A percentile compares a stretch with the other conserved stretches of the same genome.
Conservation (phyloP, 1,284 basidiomycete genomes). For the Butyriboletus appendiculatus region DNA sequence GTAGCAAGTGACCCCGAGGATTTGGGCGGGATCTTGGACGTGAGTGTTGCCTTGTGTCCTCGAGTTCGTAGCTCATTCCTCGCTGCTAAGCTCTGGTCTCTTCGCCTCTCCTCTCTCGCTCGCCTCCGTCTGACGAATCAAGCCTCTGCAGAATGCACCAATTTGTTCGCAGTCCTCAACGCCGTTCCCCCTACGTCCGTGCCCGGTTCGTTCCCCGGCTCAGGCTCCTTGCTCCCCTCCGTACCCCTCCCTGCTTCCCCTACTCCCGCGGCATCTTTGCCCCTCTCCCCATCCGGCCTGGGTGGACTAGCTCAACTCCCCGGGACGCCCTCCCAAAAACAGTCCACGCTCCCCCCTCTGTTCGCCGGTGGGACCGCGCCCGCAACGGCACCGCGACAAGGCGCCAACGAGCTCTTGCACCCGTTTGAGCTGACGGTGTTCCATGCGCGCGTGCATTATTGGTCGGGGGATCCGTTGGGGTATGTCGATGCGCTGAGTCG, state of each 20-base stretch:
- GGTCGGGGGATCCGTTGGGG: constrained; percentile 72
- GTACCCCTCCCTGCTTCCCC: constrained; percentile 20
- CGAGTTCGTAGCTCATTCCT: background rate
- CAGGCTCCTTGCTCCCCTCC: constrained; percentile 8
- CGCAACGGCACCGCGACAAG: background rate
- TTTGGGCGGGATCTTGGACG: constrained; percentile 61
- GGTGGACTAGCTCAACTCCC: constrained; percentile 26
- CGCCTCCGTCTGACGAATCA: constrained; percentile 82
- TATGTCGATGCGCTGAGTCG: constrained; percentile 77
- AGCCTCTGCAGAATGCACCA: constrained; percentile 74
- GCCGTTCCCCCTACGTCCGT: constrained; percentile 48
- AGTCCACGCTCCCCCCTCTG: constrained; percentile 11
- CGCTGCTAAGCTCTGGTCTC: constrained; percentile 68
- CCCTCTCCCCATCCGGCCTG: constrained; percentile 28
- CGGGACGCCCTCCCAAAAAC: constrained; percentile 26
- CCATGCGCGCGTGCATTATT: constrained; percentile 67
- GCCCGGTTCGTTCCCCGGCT: constrained; percentile 27
- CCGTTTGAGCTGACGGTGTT: constrained; percentile 84
- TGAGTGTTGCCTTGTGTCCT: constrained; percentile 38
- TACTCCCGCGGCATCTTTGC: background rate
- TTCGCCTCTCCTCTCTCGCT: constrained; percentile 73
- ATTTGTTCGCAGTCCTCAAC: constrained; percentile 73
- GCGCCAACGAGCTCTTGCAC: constrained; percentile 52
- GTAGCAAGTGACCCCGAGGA: constrained; percentile 69
- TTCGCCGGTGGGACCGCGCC: background rate